Evolutionary conservation across 768 basidiomycete genomes (phyloP).

Genomic region (Tephrocybe sp.): DNA sequence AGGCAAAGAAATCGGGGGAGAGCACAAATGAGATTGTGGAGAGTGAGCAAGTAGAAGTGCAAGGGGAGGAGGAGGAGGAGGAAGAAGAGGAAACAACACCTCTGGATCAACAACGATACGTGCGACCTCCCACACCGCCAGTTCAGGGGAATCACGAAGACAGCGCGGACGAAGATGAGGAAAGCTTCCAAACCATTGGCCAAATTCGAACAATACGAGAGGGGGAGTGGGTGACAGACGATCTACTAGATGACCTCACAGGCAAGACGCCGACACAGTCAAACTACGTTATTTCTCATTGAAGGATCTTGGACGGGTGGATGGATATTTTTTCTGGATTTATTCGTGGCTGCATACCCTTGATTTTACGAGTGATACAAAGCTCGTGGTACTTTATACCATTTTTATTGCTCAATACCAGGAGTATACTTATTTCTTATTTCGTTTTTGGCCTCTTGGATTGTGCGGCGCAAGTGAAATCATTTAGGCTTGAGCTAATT

Average conservation of each 20-base stretch:
- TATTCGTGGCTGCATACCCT: constrained; percentile 9
- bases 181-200: constrained; percentile 22
- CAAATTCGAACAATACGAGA: constrained; percentile 29
- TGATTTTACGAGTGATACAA: background rate
- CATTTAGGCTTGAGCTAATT: too few species aligned
- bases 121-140: constrained; percentile 4
- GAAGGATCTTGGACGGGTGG: background rate
- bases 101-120: constrained; percentile 3
- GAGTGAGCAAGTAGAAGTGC: too few species aligned
- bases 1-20: background rate
- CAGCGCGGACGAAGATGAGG: constrained; percentile 27
- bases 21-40: too few species aligned
- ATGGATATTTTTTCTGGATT: constrained; percentile 3
- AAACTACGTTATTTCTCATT: background rate
- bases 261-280: background rate
- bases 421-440: background rate
- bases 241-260: constrained; percentile 1
- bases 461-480: too few species aligned
- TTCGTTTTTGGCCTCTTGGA: too few species aligned
- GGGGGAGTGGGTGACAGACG: constrained; percentile 18
- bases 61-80: constrained; percentile 2
- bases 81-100: background rate
- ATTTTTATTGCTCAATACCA: constrained; percentile 4
- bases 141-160: constrained; percentile 15
- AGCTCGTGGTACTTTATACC: constrained; percentile 9